Evolutionary conservation across 2,329 filamentous ascomycete genomes (phyloP).

Genomic region (Pyricularia pennisetigena): DNA sequence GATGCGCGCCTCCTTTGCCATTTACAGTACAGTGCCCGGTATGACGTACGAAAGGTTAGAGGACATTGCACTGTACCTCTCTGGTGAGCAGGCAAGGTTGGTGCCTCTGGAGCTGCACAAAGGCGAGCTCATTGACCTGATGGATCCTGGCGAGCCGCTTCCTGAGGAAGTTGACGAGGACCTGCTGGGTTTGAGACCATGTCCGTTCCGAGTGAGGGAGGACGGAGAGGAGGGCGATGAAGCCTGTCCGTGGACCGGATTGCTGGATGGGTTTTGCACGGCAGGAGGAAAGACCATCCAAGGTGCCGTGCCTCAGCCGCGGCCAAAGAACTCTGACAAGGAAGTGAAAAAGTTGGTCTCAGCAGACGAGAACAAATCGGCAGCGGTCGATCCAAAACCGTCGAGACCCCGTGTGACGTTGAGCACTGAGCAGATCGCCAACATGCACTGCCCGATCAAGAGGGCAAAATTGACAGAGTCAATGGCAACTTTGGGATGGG

Average conservation of each 20-base stretch:
- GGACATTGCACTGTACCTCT: conserved; percentile 2
- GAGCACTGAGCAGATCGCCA: neutral
- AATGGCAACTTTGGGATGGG: neutral
- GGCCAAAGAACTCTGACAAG: neutral
- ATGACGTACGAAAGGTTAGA: conserved; percentile 3
- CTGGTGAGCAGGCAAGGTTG: neutral
- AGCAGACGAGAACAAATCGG: neutral
- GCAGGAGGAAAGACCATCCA: neutral
- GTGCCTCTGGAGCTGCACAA: conserved; percentile 3
- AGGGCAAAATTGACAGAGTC: neutral
- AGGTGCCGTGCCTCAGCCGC: neutral
- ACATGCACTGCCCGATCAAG: neutral
- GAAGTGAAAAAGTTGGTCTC: neutral
- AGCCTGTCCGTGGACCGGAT: neutral
- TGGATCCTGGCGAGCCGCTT: conserved; percentile 4
- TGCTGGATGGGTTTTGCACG: neutral
- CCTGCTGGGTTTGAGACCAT: neutral
- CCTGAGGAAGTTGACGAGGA: neutral
- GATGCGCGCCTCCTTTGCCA: conserved; percentile 4
- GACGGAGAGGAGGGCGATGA: neutral
- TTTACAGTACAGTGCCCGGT: conserved; percentile 3
- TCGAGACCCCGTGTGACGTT: neutral
- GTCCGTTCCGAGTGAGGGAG: neutral
- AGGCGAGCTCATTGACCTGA: conserved; percentile 1
- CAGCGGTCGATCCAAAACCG: neutral